A percentile compares a stretch with the other conserved stretches of the same genome.
Evolutionary conservation across 768 basidiomycete species (phyloP).

Genomic region (Psilocybe tampanensis): DNA sequence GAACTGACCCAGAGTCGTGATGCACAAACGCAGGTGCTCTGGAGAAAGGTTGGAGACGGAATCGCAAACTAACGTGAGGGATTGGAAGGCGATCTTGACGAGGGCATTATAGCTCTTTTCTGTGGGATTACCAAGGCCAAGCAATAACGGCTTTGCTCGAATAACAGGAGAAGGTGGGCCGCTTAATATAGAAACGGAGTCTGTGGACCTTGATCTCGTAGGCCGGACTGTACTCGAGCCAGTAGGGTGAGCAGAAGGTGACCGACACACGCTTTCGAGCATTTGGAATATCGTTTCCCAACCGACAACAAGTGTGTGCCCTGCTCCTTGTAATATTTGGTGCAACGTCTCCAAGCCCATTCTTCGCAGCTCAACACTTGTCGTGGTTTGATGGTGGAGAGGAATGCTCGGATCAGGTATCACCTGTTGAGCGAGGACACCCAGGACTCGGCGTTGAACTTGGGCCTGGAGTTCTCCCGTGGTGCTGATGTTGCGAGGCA

Average conservation of each 20-base stretch:
- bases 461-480: slow-evolving; percentile 64
- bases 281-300: slow-evolving; percentile 96
- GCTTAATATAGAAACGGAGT: slow-evolving; percentile 42
- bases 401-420: slow-evolving; percentile 45
- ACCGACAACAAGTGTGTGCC: slow-evolving; percentile 88
- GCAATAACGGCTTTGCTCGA: slow-evolving; percentile 36
- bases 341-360: slow-evolving; percentile 92
- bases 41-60: slow-evolving; percentile 82
- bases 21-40: slow-evolving; percentile 84
- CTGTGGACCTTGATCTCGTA: slow-evolving; percentile 36
- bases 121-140: slow-evolving; percentile 56
- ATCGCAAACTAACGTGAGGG: slow-evolving; percentile 92
- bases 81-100: slow-evolving; percentile 93
- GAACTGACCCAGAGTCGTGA: slow-evolving; percentile 88
- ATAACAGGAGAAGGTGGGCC: slow-evolving; percentile 34
- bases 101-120: slow-evolving; percentile 76
- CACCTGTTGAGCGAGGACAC: slow-evolving; percentile 82
- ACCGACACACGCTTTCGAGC: slow-evolving; percentile 84
- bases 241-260: slow-evolving; percentile 38
- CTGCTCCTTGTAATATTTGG: slow-evolving; percentile 87
- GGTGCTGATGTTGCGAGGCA: slow-evolving; percentile 69
- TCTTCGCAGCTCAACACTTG: slow-evolving; percentile 75
- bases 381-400: slow-evolving; percentile 39
- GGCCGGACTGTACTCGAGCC: slow-evolving; percentile 25
- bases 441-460: slow-evolving; percentile 83